Conservation (phyloP, 306 rosid genomes). For the Ziziphus jujuba region DNA sequence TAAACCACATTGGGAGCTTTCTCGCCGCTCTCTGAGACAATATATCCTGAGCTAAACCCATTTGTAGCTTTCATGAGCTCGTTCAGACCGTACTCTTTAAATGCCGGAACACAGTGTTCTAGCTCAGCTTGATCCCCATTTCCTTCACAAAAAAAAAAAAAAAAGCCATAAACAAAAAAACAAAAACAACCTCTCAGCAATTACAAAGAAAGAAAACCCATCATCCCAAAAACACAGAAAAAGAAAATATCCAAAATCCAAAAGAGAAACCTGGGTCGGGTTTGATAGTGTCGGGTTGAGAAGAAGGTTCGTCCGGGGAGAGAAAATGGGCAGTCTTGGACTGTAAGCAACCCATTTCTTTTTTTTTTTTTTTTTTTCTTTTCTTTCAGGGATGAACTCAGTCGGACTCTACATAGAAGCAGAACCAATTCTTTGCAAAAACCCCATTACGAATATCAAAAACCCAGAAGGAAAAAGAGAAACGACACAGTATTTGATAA, state of each 20-base stretch:
- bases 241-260: neutral
- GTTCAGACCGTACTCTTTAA: conserved; percentile 53
- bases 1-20: conserved; percentile 83
- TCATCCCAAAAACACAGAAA: neutral
- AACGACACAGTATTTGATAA: no score
- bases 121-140: conserved; percentile 47
- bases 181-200: no score
- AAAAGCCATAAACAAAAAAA: no score
- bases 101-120: conserved; percentile 48
- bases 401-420: conserved; percentile 18
- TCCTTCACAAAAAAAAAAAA: conserved; percentile 15
- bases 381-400: conserved; percentile 4
- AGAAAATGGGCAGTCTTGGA: conserved; percentile 67
- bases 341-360: conserved; percentile 61
- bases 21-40: conserved; percentile 80
- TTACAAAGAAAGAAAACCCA: conserved; percentile 2
- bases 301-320: conserved; percentile 58
- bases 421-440: no score
- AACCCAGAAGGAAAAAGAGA: no score
- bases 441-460: no score
- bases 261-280: conserved; percentile 57
- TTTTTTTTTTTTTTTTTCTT: no score
- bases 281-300: conserved; percentile 48
- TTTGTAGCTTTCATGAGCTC: conserved; percentile 73
- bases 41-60: conserved; percentile 58